Evolutionary conservation across 2,329 filamentous ascomycete genomes (phyloP), one percentile per base, ranked within the genome.

Genomic region (Trichoderma sp.): DNA sequence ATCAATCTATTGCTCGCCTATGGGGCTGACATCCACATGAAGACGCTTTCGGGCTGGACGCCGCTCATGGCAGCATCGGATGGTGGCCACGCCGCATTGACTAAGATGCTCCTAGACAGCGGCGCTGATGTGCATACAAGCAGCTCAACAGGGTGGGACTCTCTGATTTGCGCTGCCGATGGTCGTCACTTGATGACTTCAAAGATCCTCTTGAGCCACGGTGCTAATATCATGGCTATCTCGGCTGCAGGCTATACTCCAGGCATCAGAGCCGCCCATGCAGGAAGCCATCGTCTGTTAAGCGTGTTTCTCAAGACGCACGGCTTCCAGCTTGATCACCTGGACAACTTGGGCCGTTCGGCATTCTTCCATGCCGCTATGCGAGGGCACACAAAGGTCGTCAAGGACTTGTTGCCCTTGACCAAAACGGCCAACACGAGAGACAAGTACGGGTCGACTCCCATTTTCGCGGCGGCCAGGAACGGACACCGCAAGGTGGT

Each of bases 321-420:
- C 1, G 42, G 37, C 7, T 68, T 69, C 17, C 42, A 65, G 4
- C 35, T 65, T 17, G 65, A 69, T 8, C 22, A 54, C 5, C 29
- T 64, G 8, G 66, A 69, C 15, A 68, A 27, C n/a, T 17, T 35
- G 2, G 68, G 59, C 35, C 65, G 68, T 8, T 64, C 68, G 34
- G 22, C 54, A 22, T 34, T 69, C 59, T 69, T 69, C 48, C 66
- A 68, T 10, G 68, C 68, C 6, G 68, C 68, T 4, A 59, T 68
- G 65, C 53, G 68, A 29, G 68, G 68, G 10, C 66, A 68, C 22
- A n/a, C 17, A 3, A 54, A 54, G 5, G 54, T 68, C 2, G 22
- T 69, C 12, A n/a, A 60, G 27, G n/a, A 4, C 7, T 10, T 69
- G 39, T 54, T 69, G 4, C 59, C 65, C 9, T 15, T 54, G 42